Percentiles rank a stretch among this genome's conserved stretches.
These are phyloP conservation scores for Lactarius trivialis DNA, from an alignment of 768 basidiomycete species.

Conservation along the genomic window DNA sequence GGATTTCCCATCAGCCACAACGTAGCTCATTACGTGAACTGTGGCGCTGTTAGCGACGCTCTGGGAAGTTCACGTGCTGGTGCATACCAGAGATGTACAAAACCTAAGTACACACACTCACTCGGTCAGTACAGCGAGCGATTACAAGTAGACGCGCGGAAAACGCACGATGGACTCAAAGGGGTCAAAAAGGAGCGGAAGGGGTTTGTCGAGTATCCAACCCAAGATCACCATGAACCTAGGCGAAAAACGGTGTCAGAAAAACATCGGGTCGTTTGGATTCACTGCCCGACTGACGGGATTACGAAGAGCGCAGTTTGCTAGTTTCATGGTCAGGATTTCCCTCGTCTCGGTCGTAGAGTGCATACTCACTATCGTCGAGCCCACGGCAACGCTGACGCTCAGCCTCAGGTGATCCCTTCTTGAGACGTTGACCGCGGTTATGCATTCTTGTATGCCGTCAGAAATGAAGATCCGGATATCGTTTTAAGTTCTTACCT, in stretches of 20 bases:
- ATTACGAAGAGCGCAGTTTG: slow-evolving; percentile 71
- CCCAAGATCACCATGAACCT: slow-evolving; percentile 71
- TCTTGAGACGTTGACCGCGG: slow-evolving; percentile 84
- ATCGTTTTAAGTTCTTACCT: slow-evolving; percentile 35
- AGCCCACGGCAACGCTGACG: slow-evolving; percentile 78
- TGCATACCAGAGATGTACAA: slow-evolving; percentile 43
- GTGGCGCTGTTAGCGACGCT: background rate
- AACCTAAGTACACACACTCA: slow-evolving; percentile 9
- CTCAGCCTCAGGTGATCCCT: slow-evolving; percentile 78
- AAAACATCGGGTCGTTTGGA: background rate
- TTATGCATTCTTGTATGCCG: slow-evolving; percentile 62
- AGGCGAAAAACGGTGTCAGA: slow-evolving; percentile 5
- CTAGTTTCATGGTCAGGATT: slow-evolving; percentile 31
- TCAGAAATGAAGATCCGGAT: slow-evolving; percentile 6
- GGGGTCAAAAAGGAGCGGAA: slow-evolving; percentile 81
- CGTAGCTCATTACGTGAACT: slow-evolving; percentile 68
- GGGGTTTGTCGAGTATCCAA: slow-evolving; percentile 75
- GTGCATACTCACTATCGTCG: slow-evolving; percentile 53
- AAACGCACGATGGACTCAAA: slow-evolving; percentile 57
- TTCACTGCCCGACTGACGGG: slow-evolving; percentile 36
- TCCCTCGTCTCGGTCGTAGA: background rate
- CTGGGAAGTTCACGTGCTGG: background rate
- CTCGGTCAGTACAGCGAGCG: background rate
- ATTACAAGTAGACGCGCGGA: background rate
- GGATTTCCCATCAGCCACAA: slow-evolving; percentile 78